phyloP scores from a whole-genome alignment of 2,329 filamentous ascomycete genomes.

The Neoscytalidium dimidiatum region DNA sequence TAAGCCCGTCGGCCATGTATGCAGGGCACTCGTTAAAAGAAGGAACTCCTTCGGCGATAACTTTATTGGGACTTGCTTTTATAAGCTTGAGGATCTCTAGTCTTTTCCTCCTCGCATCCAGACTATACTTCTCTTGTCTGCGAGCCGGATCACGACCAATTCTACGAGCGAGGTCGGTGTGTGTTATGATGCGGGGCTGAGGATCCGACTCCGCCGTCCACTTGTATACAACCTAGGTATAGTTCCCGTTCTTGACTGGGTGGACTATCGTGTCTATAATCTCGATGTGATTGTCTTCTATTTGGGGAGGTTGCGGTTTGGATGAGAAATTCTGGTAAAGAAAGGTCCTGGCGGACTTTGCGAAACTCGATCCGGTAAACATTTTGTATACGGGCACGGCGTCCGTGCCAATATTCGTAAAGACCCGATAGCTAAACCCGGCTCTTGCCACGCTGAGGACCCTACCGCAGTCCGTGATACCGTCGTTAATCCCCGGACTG shows the following conservation, averaged over 20 bases:
- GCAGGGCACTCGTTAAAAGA: neutral
- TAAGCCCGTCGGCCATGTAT: neutral
- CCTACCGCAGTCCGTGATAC: neutral
- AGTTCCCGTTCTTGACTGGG: neutral
- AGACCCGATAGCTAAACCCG: neutral
- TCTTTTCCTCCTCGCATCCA: neutral
- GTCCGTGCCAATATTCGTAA: neutral
- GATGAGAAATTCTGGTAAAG: neutral
- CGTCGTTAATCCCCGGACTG: neutral
- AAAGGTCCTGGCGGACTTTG: neutral
- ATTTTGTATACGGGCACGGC: neutral
- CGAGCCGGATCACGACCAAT: neutral
- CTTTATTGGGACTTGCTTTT: neutral
- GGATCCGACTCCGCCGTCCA: neutral
- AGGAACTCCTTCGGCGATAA: neutral
- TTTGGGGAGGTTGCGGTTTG: neutral
- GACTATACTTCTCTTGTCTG: neutral
- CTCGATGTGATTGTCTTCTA: neutral
- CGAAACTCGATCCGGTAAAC: neutral
- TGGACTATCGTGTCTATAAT: neutral
- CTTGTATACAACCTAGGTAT: neutral
- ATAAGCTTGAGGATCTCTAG: neutral
- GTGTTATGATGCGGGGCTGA: neutral
- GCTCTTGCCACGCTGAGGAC: neutral
- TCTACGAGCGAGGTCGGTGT: neutral